A percentile compares a stretch with the other conserved stretches of the same genome.
Conservation (phyloP, 768 basidiomycete genomes). For the Russula olivacea region DNA sequence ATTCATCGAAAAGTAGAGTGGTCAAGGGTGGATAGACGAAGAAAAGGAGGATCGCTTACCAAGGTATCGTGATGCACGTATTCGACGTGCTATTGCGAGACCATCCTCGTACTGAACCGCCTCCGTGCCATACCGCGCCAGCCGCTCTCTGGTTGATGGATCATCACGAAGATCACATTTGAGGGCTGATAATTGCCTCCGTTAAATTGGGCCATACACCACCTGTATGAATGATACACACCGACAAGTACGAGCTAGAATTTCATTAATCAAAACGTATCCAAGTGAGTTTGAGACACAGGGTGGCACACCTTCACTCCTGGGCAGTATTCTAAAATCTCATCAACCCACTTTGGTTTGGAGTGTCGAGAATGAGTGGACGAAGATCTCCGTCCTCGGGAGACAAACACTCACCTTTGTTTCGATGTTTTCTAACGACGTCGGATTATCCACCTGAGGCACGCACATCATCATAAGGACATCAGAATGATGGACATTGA, state of each 20-base stretch:
- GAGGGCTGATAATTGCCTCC: conserved; percentile 51
- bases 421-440: conserved; percentile 95
- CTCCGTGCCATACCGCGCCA: conserved; percentile 62
- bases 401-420: conserved; percentile 52
- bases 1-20: background rate
- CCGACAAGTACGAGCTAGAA: conserved; percentile 80
- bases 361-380: conserved; percentile 1
- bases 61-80: conserved; percentile 89
- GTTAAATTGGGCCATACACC: conserved; percentile 5
- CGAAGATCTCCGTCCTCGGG: conserved; percentile 5
- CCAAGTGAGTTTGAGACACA: conserved; percentile 11
- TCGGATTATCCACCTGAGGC: conserved; percentile 83
- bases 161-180: conserved; percentile 97
- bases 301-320: conserved; percentile 74
- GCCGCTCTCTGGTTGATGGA: conserved; percentile 56
- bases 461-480: conserved; percentile 7
- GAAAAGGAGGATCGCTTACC: conserved; percentile 46
- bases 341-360: conserved; percentile 84
- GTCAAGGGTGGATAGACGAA: background rate
- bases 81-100: conserved; percentile 77
- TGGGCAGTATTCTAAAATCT: conserved; percentile 87
- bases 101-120: conserved; percentile 92
- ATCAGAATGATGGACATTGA: conserved; percentile 4
- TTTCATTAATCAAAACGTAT: background rate
- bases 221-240: conserved; percentile 37